Conservation (phyloP, 805 yeast species). For the Ogataea pignaliae region DNA sequence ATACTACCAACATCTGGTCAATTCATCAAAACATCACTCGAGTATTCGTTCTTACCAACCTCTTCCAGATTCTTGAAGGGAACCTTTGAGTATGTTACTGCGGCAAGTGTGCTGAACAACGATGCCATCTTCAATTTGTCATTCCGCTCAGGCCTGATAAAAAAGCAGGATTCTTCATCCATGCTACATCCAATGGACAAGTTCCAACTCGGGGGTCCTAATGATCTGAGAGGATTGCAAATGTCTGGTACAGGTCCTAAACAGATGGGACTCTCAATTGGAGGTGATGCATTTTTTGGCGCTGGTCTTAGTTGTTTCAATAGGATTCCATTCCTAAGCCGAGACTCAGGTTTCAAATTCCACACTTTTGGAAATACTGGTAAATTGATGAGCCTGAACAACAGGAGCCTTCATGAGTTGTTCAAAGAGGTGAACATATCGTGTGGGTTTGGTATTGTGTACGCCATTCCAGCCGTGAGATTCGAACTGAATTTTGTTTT, state of each 20-base stretch:
- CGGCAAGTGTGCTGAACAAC: slow-evolving; percentile 20
- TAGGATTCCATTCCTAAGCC: slow-evolving; percentile 36
- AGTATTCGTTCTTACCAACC: slow-evolving; percentile 20
- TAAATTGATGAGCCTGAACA: slow-evolving; percentile 30
- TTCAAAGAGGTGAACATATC: slow-evolving; percentile 32
- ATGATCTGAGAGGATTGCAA: slow-evolving; percentile 49
- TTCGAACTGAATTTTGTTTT: slow-evolving; percentile 53
- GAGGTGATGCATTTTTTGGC: slow-evolving; percentile 46
- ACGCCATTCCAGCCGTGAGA: slow-evolving; percentile 54
- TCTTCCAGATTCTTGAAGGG: slow-evolving; percentile 37
- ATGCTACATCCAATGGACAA: slow-evolving; percentile 43
- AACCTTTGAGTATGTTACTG: slow-evolving; percentile 36
- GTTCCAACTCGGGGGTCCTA: slow-evolving; percentile 56
- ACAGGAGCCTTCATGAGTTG: slow-evolving; percentile 3
- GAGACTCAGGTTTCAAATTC: slow-evolving; percentile 42
- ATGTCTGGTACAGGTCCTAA: slow-evolving; percentile 55
- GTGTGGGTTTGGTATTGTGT: slow-evolving; percentile 46
- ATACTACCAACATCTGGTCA: slow-evolving; percentile 42
- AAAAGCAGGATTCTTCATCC: slow-evolving; percentile 12
- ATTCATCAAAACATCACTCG: slow-evolving; percentile 28
- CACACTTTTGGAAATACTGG: slow-evolving; percentile 49
- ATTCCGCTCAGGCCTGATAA: slow-evolving; percentile 25
- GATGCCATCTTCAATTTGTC: slow-evolving; percentile 19
- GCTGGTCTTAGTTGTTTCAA: slow-evolving; percentile 43
- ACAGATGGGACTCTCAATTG: slow-evolving; percentile 42